phyloP scores from a whole-genome alignment of 2,329 filamentous ascomycete genomes.

The Penicillium sp. region DNA sequence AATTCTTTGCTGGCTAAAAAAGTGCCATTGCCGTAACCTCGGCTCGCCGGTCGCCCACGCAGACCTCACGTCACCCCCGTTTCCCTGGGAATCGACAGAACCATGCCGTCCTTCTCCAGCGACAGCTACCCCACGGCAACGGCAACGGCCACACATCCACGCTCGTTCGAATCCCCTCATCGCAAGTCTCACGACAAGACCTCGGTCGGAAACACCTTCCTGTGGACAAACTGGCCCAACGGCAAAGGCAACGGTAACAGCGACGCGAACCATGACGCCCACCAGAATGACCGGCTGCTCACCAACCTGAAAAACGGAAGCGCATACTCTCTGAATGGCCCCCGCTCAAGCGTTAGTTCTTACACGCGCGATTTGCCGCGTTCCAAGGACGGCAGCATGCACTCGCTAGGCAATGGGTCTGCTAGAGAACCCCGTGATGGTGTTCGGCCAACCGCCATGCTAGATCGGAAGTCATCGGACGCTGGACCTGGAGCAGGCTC shows the following conservation, averaged over 20 bases:
- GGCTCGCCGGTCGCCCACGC: conserved; percentile 28
- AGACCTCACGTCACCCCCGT: conserved; percentile 30
- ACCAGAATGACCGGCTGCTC: conserved; percentile 38
- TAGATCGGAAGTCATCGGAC: conserved; percentile 31
- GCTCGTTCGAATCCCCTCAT: conserved; percentile 39
- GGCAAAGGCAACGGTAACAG: conserved; percentile 38
- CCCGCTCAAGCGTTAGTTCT: conserved; percentile 45
- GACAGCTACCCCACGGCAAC: conserved; percentile 32
- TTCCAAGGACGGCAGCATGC: conserved; percentile 46
- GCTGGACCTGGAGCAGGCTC: conserved; percentile 27
- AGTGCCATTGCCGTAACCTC: conserved; percentile 21
- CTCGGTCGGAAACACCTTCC: conserved; percentile 44
- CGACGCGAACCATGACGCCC: conserved; percentile 39
- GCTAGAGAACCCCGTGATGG: conserved; percentile 32
- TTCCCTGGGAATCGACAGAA: conserved; percentile 16
- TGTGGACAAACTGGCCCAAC: conserved; percentile 46
- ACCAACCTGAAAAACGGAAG: conserved; percentile 48
- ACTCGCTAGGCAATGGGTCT: conserved; percentile 43
- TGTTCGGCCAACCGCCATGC: conserved; percentile 25
- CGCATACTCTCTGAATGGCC: conserved; percentile 58
- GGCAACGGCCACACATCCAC: conserved; percentile 34
- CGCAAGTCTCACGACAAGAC: conserved; percentile 45
- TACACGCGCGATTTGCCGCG: conserved; percentile 39
- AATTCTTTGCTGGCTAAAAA: conserved; percentile 18
- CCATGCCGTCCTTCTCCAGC: conserved; percentile 40